These are phyloP conservation scores for Ganoderma resinaceum DNA, from an alignment of 1,284 basidiomycete species.

Conservation along the genomic window DNA sequence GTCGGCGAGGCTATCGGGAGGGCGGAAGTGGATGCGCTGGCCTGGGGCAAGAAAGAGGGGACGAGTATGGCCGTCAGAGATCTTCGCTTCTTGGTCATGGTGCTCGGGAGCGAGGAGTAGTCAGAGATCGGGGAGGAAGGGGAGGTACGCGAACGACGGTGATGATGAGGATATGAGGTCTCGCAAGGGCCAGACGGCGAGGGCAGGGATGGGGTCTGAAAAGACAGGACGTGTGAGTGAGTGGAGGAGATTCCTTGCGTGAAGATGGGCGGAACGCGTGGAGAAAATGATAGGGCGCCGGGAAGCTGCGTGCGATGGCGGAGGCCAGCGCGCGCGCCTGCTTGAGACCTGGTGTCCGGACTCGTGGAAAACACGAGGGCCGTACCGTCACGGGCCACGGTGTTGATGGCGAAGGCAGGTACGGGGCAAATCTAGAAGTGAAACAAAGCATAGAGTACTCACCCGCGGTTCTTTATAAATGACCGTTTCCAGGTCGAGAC, in stretches of 20 bases:
- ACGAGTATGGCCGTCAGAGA: constrained; percentile 57
- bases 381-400: constrained; percentile 6
- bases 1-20: constrained; percentile 10
- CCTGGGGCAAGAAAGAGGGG: constrained; percentile 49
- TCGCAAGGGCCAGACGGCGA: constrained; percentile 11
- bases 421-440: constrained; percentile 2
- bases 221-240: constrained; percentile 24
- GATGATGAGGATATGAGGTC: constrained; percentile 13
- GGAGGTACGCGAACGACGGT: constrained; percentile 27
- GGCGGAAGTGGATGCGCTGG: constrained; percentile 19
- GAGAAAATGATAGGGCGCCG: constrained; percentile 21
- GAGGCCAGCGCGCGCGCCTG: constrained; percentile 17
- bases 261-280: constrained; percentile 28
- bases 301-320: constrained; percentile 3
- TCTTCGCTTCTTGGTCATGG: constrained; percentile 54
- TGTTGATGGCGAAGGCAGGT: constrained; percentile 21
- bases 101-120: constrained; percentile 23
- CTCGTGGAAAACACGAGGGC: constrained; percentile 29
- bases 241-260: constrained; percentile 26
- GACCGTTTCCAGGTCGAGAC: constrained; percentile 24
- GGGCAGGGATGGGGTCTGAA: constrained; percentile 22
- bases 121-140: constrained; percentile 9
- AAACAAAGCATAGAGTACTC: constrained; percentile 13
- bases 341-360: constrained; percentile 11
- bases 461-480: constrained; percentile 22